Evolutionary conservation across 2,329 filamentous ascomycete genomes (phyloP).

Genomic region (Diaporthe sp.): DNA sequence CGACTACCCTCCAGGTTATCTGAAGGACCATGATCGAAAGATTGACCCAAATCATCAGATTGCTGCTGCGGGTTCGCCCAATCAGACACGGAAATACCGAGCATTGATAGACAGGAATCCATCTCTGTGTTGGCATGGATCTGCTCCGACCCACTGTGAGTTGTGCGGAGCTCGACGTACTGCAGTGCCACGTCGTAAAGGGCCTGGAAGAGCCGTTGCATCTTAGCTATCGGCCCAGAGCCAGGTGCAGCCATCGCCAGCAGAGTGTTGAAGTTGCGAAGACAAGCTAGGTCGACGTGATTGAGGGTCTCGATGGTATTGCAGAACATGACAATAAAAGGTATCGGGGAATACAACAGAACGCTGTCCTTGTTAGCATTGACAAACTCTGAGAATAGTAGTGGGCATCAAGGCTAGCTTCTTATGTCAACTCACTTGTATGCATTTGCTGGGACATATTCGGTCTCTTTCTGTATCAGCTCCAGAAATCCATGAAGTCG

Average conservation of each 20-base stretch:
- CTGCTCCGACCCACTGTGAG: neutral
- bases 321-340: conserved; percentile 7
- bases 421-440: neutral
- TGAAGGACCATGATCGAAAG: neutral
- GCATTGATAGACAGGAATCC: conserved; percentile 12
- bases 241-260: neutral
- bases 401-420: neutral
- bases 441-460: neutral
- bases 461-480: neutral
- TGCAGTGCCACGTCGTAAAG: conserved; percentile 9
- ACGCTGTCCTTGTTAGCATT: neutral
- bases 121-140: conserved; percentile 1
- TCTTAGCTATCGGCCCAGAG: neutral
- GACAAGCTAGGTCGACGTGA: neutral
- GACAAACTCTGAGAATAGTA: neutral
- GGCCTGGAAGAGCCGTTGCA: neutral
- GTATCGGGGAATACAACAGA: neutral
- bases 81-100: neutral
- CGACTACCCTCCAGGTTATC: neutral
- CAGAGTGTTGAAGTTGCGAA: neutral
- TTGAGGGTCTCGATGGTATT: neutral
- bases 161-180: neutral
- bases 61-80: neutral
- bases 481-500: neutral
- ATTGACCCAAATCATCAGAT: neutral